A percentile compares a stretch with the other conserved stretches of the same genome.
These are phyloP conservation scores for Mucuna pruriens DNA, from an alignment of 306 rosid species.

Conservation along the genomic window DNA sequence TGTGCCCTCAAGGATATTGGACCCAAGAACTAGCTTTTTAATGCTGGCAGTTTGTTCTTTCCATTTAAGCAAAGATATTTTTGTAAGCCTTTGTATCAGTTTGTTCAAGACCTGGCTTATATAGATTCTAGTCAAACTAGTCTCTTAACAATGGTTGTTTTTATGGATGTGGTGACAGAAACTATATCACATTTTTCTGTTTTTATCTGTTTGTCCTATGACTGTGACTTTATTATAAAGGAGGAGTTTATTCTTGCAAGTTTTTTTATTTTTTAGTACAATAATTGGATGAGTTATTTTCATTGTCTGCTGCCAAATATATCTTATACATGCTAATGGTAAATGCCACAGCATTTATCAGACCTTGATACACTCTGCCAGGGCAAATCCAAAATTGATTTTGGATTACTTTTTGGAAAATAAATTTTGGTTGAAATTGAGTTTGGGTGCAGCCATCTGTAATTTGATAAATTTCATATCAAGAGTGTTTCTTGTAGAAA, in stretches of 20 bases:
- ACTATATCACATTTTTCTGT: constrained; percentile 34
- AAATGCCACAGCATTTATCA: background rate
- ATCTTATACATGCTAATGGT: too few species aligned
- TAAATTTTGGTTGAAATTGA: background rate
- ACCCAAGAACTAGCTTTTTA: constrained; percentile 53
- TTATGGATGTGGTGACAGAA: constrained; percentile 47
- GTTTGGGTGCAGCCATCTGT: background rate
- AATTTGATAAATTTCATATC: background rate
- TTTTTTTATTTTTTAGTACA: background rate
- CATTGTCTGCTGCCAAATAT: background rate
- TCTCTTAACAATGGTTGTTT: constrained; percentile 41
- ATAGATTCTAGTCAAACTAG: constrained; percentile 39
- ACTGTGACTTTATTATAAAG: constrained; percentile 31
- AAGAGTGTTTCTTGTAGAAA: background rate
- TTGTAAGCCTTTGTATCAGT: constrained; percentile 40
- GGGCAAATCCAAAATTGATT: too few species aligned
- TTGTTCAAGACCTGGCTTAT: constrained; percentile 35
- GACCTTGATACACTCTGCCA: too few species aligned
- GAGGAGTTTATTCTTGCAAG: constrained; percentile 22
- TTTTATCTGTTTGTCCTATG: constrained; percentile 3
- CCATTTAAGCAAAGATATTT: constrained; percentile 41
- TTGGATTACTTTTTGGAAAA: background rate
- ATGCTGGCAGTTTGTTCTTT: constrained; percentile 42
- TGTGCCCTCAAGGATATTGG: constrained; percentile 81
- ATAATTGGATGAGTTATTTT: background rate